Evolutionary conservation across 169 alveolate genomes (phyloP).

Genomic region (Cryptosporidium baileyi): DNA sequence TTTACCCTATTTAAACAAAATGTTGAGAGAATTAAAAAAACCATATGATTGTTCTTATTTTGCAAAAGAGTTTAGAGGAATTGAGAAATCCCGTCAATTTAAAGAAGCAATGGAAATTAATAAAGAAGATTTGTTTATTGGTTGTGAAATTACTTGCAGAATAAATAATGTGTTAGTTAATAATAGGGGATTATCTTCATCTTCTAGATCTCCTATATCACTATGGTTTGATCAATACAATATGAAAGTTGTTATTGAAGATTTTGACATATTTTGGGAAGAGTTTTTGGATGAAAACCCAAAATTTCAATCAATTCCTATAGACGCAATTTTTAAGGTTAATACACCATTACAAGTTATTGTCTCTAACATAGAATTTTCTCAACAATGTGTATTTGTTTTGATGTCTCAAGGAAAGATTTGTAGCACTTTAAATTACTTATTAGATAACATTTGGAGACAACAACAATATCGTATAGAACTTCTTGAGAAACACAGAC

Average conservation of each 20-base stretch:
- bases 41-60: conserved; percentile 38
- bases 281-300: conserved; percentile 61
- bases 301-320: background rate
- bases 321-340: background rate
- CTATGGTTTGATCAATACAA: conserved; percentile 60
- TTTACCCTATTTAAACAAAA: conserved; percentile 45
- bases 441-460: conserved; percentile 51
- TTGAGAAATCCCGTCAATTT: conserved; percentile 36
- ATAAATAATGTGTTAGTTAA: background rate
- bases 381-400: conserved; percentile 54
- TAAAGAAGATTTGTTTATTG: conserved; percentile 49
- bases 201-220: conserved; percentile 24
- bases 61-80: conserved; percentile 39
- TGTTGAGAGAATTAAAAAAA: conserved; percentile 34
- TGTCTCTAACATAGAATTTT: conserved; percentile 43
- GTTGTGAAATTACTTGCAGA: conserved; percentile 66
- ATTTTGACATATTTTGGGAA: conserved; percentile 49
- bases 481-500: background rate
- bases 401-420: conserved; percentile 33
- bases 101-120: conserved; percentile 33
- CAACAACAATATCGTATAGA: conserved; percentile 31
- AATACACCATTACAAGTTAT: conserved; percentile 48
- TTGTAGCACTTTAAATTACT: conserved; percentile 21
- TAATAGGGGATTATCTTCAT: background rate
- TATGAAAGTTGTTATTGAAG: conserved; percentile 50